Conservation (phyloP, 2,329 filamentous ascomycete genomes). For the Penicillium sp. region DNA sequence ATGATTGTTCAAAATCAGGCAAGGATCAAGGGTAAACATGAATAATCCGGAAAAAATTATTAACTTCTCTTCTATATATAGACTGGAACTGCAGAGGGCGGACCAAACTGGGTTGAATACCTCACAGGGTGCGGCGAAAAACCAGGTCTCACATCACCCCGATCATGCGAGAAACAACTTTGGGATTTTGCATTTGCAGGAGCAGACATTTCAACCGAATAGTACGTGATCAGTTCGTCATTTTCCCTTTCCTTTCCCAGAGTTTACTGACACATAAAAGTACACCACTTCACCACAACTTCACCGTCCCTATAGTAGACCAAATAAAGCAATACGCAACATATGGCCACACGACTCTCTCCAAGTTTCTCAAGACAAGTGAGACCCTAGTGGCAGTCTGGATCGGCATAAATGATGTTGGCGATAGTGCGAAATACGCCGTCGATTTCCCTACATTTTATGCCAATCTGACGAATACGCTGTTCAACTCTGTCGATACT, state of each 20-base stretch:
- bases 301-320: slow-evolving; percentile 51
- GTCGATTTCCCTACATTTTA: slow-evolving; percentile 51
- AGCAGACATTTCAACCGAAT: slow-evolving; percentile 49
- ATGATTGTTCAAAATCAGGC: slow-evolving; percentile 54
- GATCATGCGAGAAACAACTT: slow-evolving; percentile 49
- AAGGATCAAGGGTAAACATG: background rate
- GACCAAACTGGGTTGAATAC: slow-evolving; percentile 58
- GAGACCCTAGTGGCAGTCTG: slow-evolving; percentile 52
- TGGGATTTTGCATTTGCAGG: slow-evolving; percentile 62
- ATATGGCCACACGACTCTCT: slow-evolving; percentile 48
- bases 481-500: slow-evolving; percentile 45
- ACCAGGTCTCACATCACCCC: slow-evolving; percentile 45
- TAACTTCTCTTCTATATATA: slow-evolving; percentile 21
- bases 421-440: slow-evolving; percentile 48
- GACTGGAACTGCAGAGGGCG: slow-evolving; percentile 53
- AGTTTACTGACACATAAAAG: slow-evolving; percentile 21
- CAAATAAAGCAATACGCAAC: slow-evolving; percentile 52
- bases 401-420: slow-evolving; percentile 61
- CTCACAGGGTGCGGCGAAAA: slow-evolving; percentile 54
- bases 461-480: slow-evolving; percentile 40
- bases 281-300: slow-evolving; percentile 54
- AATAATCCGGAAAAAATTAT: background rate
- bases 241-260: too few relatives aligned
- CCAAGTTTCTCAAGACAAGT: slow-evolving; percentile 30
- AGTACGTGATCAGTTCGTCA: slow-evolving; percentile 25